Percentiles rank a stretch among this genome's conserved stretches.
phyloP scores from a whole-genome alignment of 768 basidiomycete species.

The Pleurotus djamor region DNA sequence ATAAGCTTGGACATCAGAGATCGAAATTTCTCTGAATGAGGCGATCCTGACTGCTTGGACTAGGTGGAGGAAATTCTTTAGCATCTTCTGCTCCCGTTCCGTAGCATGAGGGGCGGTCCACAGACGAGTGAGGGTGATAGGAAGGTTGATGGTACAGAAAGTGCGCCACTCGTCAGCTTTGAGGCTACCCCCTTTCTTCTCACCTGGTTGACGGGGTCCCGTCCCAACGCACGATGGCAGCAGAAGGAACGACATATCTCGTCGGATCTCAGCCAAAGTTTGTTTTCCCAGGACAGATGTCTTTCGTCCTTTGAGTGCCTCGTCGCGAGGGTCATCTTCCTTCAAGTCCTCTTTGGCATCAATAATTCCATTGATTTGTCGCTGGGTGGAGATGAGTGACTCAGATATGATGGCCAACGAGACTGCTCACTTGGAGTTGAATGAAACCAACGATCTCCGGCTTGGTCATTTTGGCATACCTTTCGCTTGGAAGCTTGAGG shows the following conservation, averaged over 20 bases:
- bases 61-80: conserved; percentile 24
- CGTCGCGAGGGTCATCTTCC: too few relatives aligned
- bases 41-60: conserved; percentile 23
- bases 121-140: conserved; percentile 22
- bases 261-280: conserved; percentile 8
- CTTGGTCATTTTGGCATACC: too few relatives aligned
- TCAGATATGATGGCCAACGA: too few relatives aligned
- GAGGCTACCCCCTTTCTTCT: conserved; percentile 20
- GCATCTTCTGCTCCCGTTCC: conserved; percentile 6
- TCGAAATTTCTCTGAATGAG: conserved; percentile 15
- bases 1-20: conserved; percentile 13
- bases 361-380: too few relatives aligned
- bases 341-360: too few relatives aligned
- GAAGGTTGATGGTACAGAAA: conserved; percentile 21
- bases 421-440: too few relatives aligned
- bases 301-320: background rate
- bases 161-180: conserved; percentile 29
- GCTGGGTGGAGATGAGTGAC: too few relatives aligned
- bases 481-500: too few relatives aligned
- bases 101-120: conserved; percentile 16
- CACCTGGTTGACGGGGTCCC: conserved; percentile 13
- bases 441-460: too few relatives aligned
- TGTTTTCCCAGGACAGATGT: background rate
- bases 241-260: conserved; percentile 13
- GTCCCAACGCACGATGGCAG: conserved; percentile 17